Evolutionary conservation across 345 rosid species (phyloP).

Genomic region (Reutealis trisperma): DNA sequence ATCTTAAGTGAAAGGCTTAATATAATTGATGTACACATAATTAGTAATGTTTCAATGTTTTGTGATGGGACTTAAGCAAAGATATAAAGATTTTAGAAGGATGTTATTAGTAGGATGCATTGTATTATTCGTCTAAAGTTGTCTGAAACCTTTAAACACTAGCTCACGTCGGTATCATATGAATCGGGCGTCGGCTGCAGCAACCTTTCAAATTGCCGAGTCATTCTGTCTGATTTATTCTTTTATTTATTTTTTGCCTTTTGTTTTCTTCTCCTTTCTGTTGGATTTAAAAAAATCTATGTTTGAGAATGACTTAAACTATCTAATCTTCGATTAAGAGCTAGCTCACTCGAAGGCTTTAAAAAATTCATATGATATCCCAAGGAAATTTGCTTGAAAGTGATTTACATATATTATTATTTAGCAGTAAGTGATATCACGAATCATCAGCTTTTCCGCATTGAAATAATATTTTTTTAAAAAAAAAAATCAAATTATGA

Average conservation of each 20-base stretch:
- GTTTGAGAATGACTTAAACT: neutral
- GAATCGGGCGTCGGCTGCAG: slow-evolving; percentile 23
- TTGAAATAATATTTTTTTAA: no score
- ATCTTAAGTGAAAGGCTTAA: no score
- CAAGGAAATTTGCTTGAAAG: neutral
- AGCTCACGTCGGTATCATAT: slow-evolving; percentile 22
- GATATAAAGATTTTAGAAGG: no score
- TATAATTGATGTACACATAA: no score
- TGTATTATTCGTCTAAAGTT: neutral
- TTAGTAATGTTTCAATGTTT: no score
- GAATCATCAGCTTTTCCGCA: no score
- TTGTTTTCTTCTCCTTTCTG: slow-evolving; percentile 6
- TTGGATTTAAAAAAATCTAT: neutral
- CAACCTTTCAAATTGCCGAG: neutral
- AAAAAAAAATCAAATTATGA: no score
- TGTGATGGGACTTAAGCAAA: no score
- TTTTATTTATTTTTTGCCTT: neutral
- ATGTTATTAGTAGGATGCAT: neutral
- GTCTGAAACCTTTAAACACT: neutral
- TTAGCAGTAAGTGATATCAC: no score
- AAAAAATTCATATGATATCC: neutral
- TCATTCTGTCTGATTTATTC: neutral
- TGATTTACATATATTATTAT: neutral
- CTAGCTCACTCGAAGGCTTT: neutral
- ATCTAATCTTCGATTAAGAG: neutral